These are phyloP conservation scores for Adansonia madagascariensis DNA, from an alignment of 441 rosid species.

Conservation along the genomic window DNA sequence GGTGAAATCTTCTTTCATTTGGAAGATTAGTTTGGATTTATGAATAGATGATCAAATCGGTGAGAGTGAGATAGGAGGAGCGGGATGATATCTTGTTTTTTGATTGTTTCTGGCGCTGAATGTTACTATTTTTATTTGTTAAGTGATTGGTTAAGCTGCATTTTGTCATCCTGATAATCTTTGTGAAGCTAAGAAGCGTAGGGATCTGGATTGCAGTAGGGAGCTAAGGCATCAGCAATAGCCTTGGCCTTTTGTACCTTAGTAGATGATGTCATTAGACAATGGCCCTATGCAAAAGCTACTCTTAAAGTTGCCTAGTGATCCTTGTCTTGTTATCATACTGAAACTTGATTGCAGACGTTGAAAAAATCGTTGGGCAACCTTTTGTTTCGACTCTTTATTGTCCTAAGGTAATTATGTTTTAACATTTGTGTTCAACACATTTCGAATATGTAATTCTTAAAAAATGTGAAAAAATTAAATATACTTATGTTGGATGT, in stretches of 20 bases:
- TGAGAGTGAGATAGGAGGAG: neutral
- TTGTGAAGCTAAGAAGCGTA: neutral
- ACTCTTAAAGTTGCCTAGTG: too few relatives aligned
- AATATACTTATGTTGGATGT: too few relatives aligned
- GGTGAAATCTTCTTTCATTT: conserved; percentile 14
- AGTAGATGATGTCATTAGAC: neutral
- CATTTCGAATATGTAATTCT: too few relatives aligned
- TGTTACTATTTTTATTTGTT: neutral
- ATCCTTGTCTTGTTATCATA: too few relatives aligned
- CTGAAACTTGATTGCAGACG: too few relatives aligned
- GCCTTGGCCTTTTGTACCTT: neutral
- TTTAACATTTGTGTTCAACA: too few relatives aligned
- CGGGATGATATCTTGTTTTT: conserved; percentile 2
- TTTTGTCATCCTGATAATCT: conserved; percentile 6
- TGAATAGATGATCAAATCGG: neutral
- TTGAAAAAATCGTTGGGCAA: too few relatives aligned
- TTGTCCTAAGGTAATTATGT: too few relatives aligned
- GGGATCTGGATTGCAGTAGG: neutral
- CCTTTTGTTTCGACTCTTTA: too few relatives aligned
- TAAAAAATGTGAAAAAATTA: too few relatives aligned
- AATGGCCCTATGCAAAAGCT: neutral
- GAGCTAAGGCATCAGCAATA: neutral
- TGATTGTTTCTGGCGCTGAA: neutral
- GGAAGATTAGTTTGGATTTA: neutral
- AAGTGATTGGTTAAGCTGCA: neutral